Conservation (phyloP, 2,329 filamentous ascomycete species). For the Ceratocystiopsis minuta region DNA sequence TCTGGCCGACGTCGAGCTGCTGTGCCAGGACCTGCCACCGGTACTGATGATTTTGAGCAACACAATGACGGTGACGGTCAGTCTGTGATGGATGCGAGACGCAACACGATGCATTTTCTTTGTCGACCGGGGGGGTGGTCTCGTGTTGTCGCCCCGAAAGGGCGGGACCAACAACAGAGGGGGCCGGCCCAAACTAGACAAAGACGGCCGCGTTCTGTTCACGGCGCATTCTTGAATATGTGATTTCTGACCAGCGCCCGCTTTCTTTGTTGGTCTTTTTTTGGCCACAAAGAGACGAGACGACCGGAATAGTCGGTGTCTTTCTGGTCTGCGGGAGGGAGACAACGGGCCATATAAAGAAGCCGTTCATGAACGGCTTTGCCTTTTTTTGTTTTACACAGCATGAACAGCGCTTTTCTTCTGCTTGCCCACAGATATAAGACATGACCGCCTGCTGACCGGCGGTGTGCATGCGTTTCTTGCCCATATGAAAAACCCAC, state of each 20-base stretch:
- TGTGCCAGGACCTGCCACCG: conserved; percentile 61
- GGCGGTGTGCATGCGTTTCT: background rate
- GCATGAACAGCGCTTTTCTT: background rate
- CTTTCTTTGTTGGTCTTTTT: too few relatives aligned
- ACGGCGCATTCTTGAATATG: too few relatives aligned
- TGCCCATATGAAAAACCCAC: conserved; percentile 4
- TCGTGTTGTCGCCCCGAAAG: too few relatives aligned
- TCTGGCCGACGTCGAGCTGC: conserved; percentile 57
- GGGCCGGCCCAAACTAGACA: background rate
- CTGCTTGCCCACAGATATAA: background rate
- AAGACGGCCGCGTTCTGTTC: background rate
- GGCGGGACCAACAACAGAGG: background rate
- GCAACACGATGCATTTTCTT: too few relatives aligned
- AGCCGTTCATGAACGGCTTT: too few relatives aligned
- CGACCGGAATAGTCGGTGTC: too few relatives aligned
- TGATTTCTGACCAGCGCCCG: too few relatives aligned
- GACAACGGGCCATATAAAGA: too few relatives aligned
- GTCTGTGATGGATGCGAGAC: conserved; percentile 25
- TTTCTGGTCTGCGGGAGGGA: too few relatives aligned
- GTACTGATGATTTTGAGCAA: conserved; percentile 69
- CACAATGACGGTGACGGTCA: conserved; percentile 76
- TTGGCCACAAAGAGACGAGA: background rate
- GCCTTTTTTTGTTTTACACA: too few relatives aligned
- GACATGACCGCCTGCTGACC: background rate
- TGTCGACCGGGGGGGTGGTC: too few relatives aligned